Base-by-base conservation (phyloP, 75 land plant species). In the Picea sitchensis region DNA sequence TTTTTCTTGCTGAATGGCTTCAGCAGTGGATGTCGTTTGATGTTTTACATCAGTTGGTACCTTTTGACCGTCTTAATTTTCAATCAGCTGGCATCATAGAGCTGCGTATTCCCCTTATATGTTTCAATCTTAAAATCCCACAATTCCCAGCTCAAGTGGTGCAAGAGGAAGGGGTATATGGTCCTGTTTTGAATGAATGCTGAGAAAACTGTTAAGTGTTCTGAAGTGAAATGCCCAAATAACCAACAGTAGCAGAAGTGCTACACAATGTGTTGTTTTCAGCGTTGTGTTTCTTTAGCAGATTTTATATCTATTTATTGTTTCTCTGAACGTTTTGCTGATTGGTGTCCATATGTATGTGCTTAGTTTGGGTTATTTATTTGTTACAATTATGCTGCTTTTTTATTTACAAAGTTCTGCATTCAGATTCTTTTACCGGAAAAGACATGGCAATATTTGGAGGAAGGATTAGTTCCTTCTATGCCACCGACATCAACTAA, bases 401-500 rank as follows among this genome's bases (percentile, higher is more conserved):
- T 71, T n/a, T 44, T 8, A n/a, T 23, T 41, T 44, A 12, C 51
- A n/a, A 21, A 9, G 23, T 56, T 75, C 14, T 75, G 60, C 34
- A 62, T 79, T 57, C 86, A 98, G 99, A 90, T 87, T 77, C 67
- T 59, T 75, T 80, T 92, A 44, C 82, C 82, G 71, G 99, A 95
- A 87, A 91, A 83, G 76, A 31, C 86, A 44, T 98, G 99, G 99
- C 63, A 77, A 36, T 75, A 87, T 41, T 84, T 98, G 82, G 99
- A 98, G 86, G 98, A 93, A 72, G 96, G 95, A 68, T 77, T 98
- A 79, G 77, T 90, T 79, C 99, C 99, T 23, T 80, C 91, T 0
- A 67, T 78, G 11, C 72, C 89, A 38, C 59, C 87, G 32, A 51
- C 79, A 5, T 82, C 79, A 80, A 80, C 88, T 36, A 96, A 92